These are phyloP conservation scores for Inonotus obliquus DNA, from an alignment of 1,284 basidiomycete genomes.

Conservation along the genomic window DNA sequence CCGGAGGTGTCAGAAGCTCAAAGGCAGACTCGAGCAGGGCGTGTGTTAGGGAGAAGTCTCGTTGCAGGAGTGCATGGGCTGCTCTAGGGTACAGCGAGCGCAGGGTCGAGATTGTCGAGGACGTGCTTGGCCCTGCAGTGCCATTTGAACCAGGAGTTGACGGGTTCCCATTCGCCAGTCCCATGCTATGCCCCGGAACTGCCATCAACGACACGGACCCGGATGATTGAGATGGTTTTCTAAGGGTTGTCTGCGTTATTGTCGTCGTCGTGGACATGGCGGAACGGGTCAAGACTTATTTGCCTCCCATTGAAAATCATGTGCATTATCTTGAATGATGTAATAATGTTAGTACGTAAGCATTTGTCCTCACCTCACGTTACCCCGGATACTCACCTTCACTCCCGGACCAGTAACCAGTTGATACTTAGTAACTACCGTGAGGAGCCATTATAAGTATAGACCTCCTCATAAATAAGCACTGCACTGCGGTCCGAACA, in stretches of 20 bases:
- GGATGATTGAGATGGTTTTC: not conserved
- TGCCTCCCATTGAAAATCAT: not conserved
- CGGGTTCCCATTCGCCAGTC: not conserved
- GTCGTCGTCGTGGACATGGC: constrained; percentile 14
- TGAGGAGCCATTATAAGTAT: too few species aligned
- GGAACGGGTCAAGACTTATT: not conserved
- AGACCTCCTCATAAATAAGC: too few species aligned
- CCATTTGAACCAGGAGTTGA: not conserved
- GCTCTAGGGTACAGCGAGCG: constrained; percentile 70
- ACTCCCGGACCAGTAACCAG: too few species aligned
- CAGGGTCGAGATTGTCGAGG: constrained; percentile 39
- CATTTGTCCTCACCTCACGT: too few species aligned
- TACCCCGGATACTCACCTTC: too few species aligned
- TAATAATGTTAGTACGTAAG: not conserved
- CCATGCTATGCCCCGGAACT: not conserved
- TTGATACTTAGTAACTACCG: too few species aligned
- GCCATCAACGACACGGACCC: not conserved
- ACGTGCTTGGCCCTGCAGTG: constrained; percentile 19
- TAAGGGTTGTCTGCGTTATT: not conserved
- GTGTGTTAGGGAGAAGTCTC: constrained; percentile 58
- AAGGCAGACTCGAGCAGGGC: constrained; percentile 67
- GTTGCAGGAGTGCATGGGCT: constrained; percentile 68
- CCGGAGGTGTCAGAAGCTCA: constrained; percentile 49
- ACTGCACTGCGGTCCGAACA: too few species aligned
- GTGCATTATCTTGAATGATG: not conserved